These are phyloP conservation scores for Oryza officinalis DNA, from an alignment of 176 grass and related monocot genomes.

Conservation along the genomic window DNA sequence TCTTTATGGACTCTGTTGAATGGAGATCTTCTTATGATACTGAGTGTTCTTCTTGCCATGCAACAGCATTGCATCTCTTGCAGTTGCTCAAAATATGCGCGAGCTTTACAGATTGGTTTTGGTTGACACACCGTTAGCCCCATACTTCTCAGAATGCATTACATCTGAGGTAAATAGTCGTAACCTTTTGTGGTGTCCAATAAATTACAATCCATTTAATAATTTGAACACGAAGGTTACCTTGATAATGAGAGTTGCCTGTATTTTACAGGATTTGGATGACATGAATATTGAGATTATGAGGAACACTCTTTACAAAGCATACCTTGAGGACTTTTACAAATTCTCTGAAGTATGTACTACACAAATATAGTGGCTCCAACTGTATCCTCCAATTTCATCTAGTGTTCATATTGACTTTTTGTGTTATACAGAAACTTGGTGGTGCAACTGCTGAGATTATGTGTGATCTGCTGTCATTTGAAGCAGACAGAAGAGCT, in stretches of 20 bases:
- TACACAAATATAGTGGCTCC: background rate
- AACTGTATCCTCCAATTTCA: background rate
- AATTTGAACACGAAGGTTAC: slow-evolving; percentile 9
- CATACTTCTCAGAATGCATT: slow-evolving; percentile 99
- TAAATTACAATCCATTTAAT: background rate
- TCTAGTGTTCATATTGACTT: slow-evolving; percentile 25
- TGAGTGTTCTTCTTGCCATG: slow-evolving; percentile 34
- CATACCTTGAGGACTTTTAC: slow-evolving; percentile 98
- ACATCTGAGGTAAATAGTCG: slow-evolving; percentile 80
- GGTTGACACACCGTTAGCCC: slow-evolving; percentile 86
- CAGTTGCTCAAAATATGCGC: slow-evolving; percentile 97
- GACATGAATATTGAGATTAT: slow-evolving; percentile 99
- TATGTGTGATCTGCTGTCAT: slow-evolving; percentile 95
- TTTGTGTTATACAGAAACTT: slow-evolving; percentile 66
- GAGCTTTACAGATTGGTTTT: slow-evolving; percentile 99
- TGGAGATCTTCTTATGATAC: slow-evolving; percentile 11
- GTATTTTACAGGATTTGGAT: slow-evolving; percentile 85
- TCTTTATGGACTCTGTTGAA: background rate
- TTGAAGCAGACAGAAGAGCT: slow-evolving; percentile 97
- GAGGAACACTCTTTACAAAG: slow-evolving; percentile 99
- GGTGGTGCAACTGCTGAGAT: slow-evolving; percentile 97
- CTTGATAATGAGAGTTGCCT: slow-evolving; percentile 22
- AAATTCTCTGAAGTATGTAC: slow-evolving; percentile 84
- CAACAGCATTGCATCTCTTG: slow-evolving; percentile 91
- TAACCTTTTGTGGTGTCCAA: slow-evolving; percentile 9